Conservation (phyloP, 2,329 filamentous ascomycete genomes). For the Penicillium expansum region DNA sequence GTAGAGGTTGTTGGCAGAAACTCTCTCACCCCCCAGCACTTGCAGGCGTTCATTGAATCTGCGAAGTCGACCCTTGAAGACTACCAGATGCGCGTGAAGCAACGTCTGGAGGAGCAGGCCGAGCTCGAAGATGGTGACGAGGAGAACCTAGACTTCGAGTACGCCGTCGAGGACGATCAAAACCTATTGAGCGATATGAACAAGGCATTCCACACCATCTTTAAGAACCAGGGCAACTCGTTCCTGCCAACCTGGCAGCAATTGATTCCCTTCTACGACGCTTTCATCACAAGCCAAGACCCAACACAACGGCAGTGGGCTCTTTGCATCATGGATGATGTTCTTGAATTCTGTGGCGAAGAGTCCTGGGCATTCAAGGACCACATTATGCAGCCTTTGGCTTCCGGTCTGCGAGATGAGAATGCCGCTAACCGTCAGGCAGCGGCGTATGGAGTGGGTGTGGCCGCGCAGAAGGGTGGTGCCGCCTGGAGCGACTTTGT, state of each 20-base stretch:
- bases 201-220: conserved; percentile 98
- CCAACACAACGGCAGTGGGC: conserved; percentile 96
- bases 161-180: conserved; percentile 96
- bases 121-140: conserved; percentile 88
- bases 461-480: conserved; percentile 90
- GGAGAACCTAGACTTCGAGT: conserved; percentile 77
- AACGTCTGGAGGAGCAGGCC: conserved; percentile 78
- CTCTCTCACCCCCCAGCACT: conserved; percentile 73
- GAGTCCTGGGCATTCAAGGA: conserved; percentile 83
- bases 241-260: conserved; percentile 89
- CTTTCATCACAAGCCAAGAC: conserved; percentile 76
- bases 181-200: conserved; percentile 98
- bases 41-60: conserved; percentile 82
- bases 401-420: conserved; percentile 79
- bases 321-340: conserved; percentile 98
- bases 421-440: conserved; percentile 93
- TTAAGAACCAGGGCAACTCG: conserved; percentile 85
- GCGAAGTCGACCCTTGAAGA: conserved; percentile 85
- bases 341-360: conserved; percentile 91
- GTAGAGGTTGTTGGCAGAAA: conserved; percentile 89
- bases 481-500: conserved; percentile 84
- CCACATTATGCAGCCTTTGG: conserved; percentile 81
- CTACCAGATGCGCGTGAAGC: conserved; percentile 81
- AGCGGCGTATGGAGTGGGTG: conserved; percentile 91
- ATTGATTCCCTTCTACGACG: conserved; percentile 78